phyloP scores from a whole-genome alignment of 805 yeast genomes.

The Kazachstania bromeliacearum region DNA sequence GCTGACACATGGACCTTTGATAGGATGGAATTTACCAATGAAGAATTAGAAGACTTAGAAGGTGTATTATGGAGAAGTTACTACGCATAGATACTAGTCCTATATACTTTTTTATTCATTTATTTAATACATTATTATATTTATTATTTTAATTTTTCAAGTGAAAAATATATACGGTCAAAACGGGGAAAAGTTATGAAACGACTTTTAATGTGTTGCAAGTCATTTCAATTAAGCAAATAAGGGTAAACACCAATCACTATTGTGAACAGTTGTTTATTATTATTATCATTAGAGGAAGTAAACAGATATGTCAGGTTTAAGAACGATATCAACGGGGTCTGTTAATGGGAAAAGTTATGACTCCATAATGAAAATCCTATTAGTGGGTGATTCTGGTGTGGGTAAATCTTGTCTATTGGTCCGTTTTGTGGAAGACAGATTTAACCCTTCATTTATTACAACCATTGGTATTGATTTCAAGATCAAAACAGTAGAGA shows the following conservation, averaged over 20 bases:
- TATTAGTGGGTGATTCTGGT: constrained; percentile 88
- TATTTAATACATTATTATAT: too few species aligned
- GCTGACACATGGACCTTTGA: constrained; percentile 97
- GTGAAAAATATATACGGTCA: too few species aligned
- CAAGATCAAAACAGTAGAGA: constrained; percentile 90
- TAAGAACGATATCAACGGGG: constrained; percentile 3
- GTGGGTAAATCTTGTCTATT: constrained; percentile 84
- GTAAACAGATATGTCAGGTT: constrained; percentile 19
- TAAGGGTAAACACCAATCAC: too few species aligned
- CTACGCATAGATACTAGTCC: constrained; percentile 44
- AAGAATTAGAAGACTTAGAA: constrained; percentile 81
- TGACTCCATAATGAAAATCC: constrained; percentile 82
- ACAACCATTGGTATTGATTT: constrained; percentile 97
- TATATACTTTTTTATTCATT: too few species aligned
- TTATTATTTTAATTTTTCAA: too few species aligned
- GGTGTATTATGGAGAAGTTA: constrained; percentile 92
- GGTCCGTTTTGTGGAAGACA: constrained; percentile 88
- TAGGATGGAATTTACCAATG: constrained; percentile 58
- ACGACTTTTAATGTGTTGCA: too few species aligned
- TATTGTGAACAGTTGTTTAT: too few species aligned
- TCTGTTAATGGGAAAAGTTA: constrained; percentile 33
- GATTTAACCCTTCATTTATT: constrained; percentile 90
- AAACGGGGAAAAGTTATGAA: too few species aligned
- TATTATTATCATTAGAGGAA: background rate
- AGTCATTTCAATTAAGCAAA: too few species aligned